Evolutionary conservation across 495 filamentous ascomycete genomes (phyloP), one percentile per base, ranked within the genome.

Genomic region (Podospora tetraspora): DNA sequence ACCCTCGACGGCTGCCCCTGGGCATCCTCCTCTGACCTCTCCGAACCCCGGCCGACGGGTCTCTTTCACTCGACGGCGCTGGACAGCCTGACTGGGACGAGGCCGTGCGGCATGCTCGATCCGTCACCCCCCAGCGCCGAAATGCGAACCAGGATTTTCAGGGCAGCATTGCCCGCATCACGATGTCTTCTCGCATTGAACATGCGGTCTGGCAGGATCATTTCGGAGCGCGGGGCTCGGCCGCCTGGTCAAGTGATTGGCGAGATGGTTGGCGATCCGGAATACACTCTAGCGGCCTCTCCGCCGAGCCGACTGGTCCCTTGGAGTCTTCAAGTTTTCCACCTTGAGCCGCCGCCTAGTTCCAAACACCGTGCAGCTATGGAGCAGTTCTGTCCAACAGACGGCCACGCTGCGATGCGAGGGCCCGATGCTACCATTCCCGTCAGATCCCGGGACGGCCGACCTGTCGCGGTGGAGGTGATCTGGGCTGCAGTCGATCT

Each of bases 401-500:
- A 59, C 64, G 5, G 30, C 64, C 27, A 56, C 34, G 16, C 25
- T 21, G 52, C 24, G 24, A 32, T 58, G 32, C 64, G 32, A 34
- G 34, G 24, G 12, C 58, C 57, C 32, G 59, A 61, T 68, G 70
- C 66, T 59, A 70, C 70, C 66, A 65, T 67, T 72, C 61, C 69
- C 65, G 70, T 69, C 59, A 70, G 63, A 73, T 75, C 71, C 73
- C 60, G 71, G 69, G 57, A 73, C 67, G 67, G 43, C 32, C 62
- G 24, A 59, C 43, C 63, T 32, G 24, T 43, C 23, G 57, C 22
- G 30, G 16, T 69, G 58, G 65, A 21, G 8, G 22, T 66, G 65
- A 66, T 66, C 65, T 61, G 30, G 27, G 10, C 43, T n/a, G 57
- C 37, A 66, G 61, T 32, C 10, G 43, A 58, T 57, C 19, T n/a